These are phyloP conservation scores for Oenanthe sinensis DNA, from an alignment of 129 eudicot species.

Conservation along the genomic window DNA sequence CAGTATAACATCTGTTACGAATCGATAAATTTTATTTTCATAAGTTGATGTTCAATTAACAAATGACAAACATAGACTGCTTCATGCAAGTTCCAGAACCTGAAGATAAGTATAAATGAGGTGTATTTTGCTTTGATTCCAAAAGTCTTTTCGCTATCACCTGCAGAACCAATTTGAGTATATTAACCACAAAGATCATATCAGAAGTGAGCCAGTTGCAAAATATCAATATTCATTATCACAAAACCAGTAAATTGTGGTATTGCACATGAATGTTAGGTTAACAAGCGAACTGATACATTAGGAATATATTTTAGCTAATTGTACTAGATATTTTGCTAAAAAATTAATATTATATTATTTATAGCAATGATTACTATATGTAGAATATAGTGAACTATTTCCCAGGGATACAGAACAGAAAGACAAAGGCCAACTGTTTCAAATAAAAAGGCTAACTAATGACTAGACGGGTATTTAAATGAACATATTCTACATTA, in stretches of 20 bases:
- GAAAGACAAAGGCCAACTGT: neutral
- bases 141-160: constrained; percentile 84
- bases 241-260: neutral
- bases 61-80: constrained; percentile 9
- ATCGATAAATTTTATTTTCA: constrained; percentile 14
- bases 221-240: neutral
- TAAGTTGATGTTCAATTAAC: neutral
- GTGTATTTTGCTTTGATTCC: constrained; percentile 89
- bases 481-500: neutral
- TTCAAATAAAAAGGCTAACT: neutral
- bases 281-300: neutral
- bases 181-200: neutral
- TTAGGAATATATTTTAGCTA: neutral
- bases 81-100: constrained; percentile 33
- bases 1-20: constrained; percentile 71
- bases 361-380: neutral
- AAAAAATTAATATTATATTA: neutral
- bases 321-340: neutral
- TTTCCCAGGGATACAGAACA: neutral
- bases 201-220: neutral
- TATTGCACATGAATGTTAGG: neutral
- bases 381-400: neutral
- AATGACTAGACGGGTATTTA: neutral
- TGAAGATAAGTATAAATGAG: constrained; percentile 83
- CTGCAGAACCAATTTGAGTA: constrained; percentile 35